Conservation (phyloP, 169 alveolate genomes). For the Eimeria acervulina region DNA sequence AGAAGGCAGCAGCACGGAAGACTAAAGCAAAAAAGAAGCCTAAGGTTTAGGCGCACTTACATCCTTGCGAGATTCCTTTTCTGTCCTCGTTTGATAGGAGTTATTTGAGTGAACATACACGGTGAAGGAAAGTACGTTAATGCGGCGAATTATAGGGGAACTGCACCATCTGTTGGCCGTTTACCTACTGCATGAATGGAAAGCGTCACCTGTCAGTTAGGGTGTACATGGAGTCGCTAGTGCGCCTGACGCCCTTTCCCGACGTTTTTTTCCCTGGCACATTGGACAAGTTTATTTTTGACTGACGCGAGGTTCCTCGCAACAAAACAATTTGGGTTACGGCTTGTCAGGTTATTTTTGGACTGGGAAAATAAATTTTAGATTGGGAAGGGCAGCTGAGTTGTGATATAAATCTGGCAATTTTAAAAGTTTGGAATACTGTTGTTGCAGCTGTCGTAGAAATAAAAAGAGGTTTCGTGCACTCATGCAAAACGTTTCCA, state of each 20-base stretch:
- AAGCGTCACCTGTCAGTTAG: neutral
- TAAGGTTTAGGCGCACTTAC: neutral
- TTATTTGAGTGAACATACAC: neutral
- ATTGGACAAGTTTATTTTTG: neutral
- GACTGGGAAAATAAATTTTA: no score
- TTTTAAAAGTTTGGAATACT: neutral
- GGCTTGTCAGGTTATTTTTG: no score
- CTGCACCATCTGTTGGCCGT: neutral
- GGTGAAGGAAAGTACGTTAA: neutral
- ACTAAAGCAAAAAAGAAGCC: constrained; percentile 32
- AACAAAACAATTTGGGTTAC: neutral
- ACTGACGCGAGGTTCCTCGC: neutral
- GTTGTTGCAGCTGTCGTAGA: neutral
- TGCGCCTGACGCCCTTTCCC: neutral
- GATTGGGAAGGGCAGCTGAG: neutral
- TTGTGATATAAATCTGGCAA: neutral
- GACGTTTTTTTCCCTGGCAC: neutral
- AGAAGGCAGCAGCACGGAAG: constrained; percentile 77
- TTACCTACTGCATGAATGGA: neutral
- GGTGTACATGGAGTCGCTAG: neutral
- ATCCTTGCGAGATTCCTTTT: neutral
- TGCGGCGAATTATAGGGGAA: neutral
- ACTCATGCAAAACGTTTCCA: neutral
- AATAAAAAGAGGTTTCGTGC: neutral
- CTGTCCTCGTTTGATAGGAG: neutral